These are phyloP conservation scores for Trifolium fragiferum DNA, from an alignment of 306 rosid species.

Conservation along the genomic window DNA sequence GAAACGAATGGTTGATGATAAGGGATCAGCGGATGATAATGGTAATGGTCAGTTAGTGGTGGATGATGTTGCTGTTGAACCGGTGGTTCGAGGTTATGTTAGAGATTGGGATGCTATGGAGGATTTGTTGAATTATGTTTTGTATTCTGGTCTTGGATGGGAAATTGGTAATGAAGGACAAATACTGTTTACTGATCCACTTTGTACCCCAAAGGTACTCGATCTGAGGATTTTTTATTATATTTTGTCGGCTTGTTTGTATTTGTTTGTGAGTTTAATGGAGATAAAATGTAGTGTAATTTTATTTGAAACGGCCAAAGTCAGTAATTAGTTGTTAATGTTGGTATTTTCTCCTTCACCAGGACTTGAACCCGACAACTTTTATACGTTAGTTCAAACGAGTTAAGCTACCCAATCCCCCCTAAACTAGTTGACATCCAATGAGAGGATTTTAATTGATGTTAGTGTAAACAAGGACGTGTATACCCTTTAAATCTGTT, in stretches of 20 bases:
- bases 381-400: too few relatives aligned
- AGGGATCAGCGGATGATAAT: constrained; percentile 53
- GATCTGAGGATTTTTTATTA: neutral
- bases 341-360: too few relatives aligned
- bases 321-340: too few relatives aligned
- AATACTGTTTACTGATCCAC: constrained; percentile 91
- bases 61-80: constrained; percentile 69
- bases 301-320: too few relatives aligned
- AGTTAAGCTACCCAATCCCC: too few relatives aligned
- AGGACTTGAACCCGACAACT: too few relatives aligned
- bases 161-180: constrained; percentile 99
- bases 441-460: too few relatives aligned
- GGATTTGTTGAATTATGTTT: constrained; percentile 84
- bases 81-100: constrained; percentile 76
- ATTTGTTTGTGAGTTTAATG: neutral
- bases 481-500: too few relatives aligned
- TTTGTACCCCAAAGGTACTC: constrained; percentile 89
- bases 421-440: too few relatives aligned
- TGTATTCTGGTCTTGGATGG: constrained; percentile 97
- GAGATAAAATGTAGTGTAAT: too few relatives aligned
- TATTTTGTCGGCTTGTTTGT: neutral
- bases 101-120: constrained; percentile 99
- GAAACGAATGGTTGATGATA: constrained; percentile 83
- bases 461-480: too few relatives aligned
- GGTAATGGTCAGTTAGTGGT: constrained; percentile 46